phyloP scores from a whole-genome alignment of 306 rosid genomes.

The Medicago lupulina region DNA sequence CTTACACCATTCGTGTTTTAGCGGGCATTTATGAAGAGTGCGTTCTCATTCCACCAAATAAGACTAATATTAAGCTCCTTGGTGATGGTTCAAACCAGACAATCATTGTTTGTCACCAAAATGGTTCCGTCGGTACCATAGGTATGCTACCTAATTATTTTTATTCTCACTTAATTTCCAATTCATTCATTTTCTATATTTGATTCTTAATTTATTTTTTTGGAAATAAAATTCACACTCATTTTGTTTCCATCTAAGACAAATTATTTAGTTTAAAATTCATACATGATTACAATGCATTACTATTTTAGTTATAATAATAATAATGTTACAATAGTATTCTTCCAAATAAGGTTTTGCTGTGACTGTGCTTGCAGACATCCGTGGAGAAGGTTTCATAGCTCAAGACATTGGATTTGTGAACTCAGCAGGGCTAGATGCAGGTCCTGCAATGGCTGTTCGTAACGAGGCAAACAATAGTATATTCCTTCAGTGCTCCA shows the following conservation, averaged over 20 bases:
- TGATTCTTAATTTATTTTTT: not conserved
- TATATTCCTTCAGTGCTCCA: conserved; percentile 43
- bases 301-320: too few relatives aligned
- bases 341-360: not conserved
- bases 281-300: too few relatives aligned
- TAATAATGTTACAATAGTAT: too few relatives aligned
- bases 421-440: conserved; percentile 37
- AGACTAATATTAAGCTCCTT: conserved; percentile 42
- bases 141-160: conserved; percentile 14
- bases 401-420: conserved; percentile 43
- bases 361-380: conserved; percentile 16
- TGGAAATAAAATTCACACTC: too few relatives aligned
- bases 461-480: conserved; percentile 46
- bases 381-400: conserved; percentile 44
- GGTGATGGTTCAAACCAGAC: conserved; percentile 45
- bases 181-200: too few relatives aligned
- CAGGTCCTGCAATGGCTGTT: conserved; percentile 45
- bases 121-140: conserved; percentile 38
- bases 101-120: conserved; percentile 11
- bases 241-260: too few relatives aligned
- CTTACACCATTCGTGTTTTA: conserved; percentile 43
- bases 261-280: too few relatives aligned
- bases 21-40: conserved; percentile 46
- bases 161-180: too few relatives aligned
- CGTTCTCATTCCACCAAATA: conserved; percentile 29